Evolutionary conservation across 192 early-diverging fungal genomes (phyloP).

Genomic region (Phlyctochytrium bullatum): DNA sequence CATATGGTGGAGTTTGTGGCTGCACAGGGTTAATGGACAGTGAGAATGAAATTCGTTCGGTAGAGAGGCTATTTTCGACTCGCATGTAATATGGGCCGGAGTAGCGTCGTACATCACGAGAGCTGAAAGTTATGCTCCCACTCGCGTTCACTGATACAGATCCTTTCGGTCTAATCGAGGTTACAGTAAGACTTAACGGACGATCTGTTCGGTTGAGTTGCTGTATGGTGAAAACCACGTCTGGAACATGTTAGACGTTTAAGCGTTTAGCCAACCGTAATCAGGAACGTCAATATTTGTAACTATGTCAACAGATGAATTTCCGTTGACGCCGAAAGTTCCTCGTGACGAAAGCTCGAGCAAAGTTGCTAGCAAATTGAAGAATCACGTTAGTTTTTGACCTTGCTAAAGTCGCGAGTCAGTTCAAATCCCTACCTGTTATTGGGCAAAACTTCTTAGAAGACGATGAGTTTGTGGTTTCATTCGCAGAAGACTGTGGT

Average conservation of each 20-base stretch:
- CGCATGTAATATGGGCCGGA: constrained; percentile 13
- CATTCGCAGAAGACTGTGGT: no score
- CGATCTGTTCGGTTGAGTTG: not conserved
- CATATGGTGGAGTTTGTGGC: not conserved
- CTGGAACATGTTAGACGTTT: not conserved
- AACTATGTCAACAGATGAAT: not conserved
- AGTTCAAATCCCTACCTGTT: no score
- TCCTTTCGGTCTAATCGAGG: not conserved
- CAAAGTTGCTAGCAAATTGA: no score
- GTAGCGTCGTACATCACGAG: constrained; percentile 7
- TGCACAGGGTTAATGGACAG: not conserved
- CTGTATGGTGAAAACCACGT: not conserved
- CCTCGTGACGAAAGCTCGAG: no score
- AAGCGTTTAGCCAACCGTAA: not conserved
- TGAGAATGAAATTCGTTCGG: not conserved
- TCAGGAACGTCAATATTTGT: not conserved
- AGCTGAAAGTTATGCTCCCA: constrained; percentile 1
- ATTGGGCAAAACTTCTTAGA: no score
- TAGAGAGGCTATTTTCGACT: constrained; percentile 2
- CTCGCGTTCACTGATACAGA: not conserved
- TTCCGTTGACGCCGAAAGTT: no score
- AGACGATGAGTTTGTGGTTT: no score
- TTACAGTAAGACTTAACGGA: not conserved
- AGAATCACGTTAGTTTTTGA: no score
- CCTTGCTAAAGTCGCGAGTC: no score